Base-by-base conservation (phyloP, 495 filamentous ascomycete genomes). In the Penicillium crystallinum region DNA sequence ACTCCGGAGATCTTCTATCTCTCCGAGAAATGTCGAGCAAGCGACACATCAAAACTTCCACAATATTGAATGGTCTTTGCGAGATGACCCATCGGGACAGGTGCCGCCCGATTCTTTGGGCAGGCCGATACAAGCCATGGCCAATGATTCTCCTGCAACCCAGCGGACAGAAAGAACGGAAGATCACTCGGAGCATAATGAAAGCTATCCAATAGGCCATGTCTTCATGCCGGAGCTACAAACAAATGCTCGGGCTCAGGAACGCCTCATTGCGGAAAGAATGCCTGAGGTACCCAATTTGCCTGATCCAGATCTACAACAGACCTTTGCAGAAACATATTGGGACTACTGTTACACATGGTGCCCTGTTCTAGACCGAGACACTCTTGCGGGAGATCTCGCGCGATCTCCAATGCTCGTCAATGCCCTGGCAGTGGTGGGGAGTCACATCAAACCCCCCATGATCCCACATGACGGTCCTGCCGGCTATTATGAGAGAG, bases 291-390 rank as follows among this genome's bases (percentile, higher is more conserved):
- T 50, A 0, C 59, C 49, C 0, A 64, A 59, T 40, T 47, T 64
- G 0, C 64, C 56, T 2, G 61, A 62, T 12, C 58, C 63, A 30
- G 66, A 63, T 21, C 59, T 71, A 4, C 64, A 66, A 52, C 66
- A 71, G 50, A 63, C 59, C 22, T 71, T 66, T 38, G 55, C 61
- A 29, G 68, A 71, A 44, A 71, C 68, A 1, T 71, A 67, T 37
- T 53, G 60, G 15, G 64, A 71, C 5, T 66, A 56, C 49, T 69
- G 66, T 47, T 67, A 63, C 37, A 17, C 66, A 0, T 71, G 68
- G 66, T 67, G 64, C 43, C 68, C 68, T 9, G 68, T 71, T 0
- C 55, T 71, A 8, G 64, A 71, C 40, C 35, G 55, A 18, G 58
- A 66, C 6, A 46, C 46, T 23, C 46, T 71, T 12, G 17, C 54